Evolutionary conservation across 345 rosid genomes (phyloP), one percentile per base, ranked within the genome.

Genomic region (Arabidopsis arenosa): DNA sequence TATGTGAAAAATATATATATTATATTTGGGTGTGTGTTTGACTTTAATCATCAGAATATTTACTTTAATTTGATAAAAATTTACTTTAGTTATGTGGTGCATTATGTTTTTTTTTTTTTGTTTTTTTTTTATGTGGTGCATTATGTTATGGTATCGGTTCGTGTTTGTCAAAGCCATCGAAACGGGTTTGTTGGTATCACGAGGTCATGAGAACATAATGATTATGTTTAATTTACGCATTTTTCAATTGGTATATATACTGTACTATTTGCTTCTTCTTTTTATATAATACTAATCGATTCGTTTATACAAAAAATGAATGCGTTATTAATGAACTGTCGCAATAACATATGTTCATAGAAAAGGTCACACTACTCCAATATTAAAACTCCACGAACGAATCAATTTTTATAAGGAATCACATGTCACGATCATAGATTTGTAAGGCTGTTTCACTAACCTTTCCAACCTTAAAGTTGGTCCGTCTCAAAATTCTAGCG

Each of bases 391-490:
- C 37, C 12, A 39, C 40, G 68, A 66, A 49, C 17, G 37, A 44
- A 68, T 61, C 64, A 63, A 53, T 53, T 44, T 43, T 44, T 43
- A 62, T 47, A 70, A 76, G 80, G 75, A 76, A 76, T 69, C 75
- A 61, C 51, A 69, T 35, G 58, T 70, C 59, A 54, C 7, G 13
- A 54, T 76, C 58, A 63, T 8, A 61, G 9, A 44, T 33, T 51
- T 41, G 74, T 51, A 76, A 69, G 63, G 64, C 80, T 76, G 23
- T 36, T 69, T 54, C 40, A 28, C 37, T 44, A 35, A 53, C 57
- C 64, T 63, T 70, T 70, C 36, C 59, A 70, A 70, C 28, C 71
- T 56, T 28, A 70, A 71, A 77, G 80, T 64, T 76, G 40, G 66
- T 26, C 15, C 30, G 70, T 56, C 54, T 63, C 61, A 47, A 41